Base-by-base conservation (phyloP, 2,329 filamentous ascomycete species). In the Ophiocordyceps unilateralis region DNA sequence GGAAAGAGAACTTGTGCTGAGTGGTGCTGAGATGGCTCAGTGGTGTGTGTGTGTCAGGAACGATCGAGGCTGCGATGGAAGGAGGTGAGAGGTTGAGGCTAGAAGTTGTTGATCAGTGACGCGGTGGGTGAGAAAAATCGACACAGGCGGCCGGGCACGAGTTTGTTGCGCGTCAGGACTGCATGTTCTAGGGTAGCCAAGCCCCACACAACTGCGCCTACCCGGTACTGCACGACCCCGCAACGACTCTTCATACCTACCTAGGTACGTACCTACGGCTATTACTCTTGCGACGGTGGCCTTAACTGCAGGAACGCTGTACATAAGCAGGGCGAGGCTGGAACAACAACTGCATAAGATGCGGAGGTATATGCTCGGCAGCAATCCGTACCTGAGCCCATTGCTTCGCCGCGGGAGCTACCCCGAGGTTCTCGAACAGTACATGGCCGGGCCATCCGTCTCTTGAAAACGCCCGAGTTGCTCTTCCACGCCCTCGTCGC, bases 231-330 rank as follows among this genome's bases (percentile, higher is more conserved):
- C 6, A 11, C 24, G 7, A 17, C 20, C 21, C 17, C 32, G 39
- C 39, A 39, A 28, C 14, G 34, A 12, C 32, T 34, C 17, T 12
- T 8, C 32, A 8, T 9, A 4, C 11, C 3, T 10, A 2, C 32
- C 15, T 4, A 3, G 8, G 14, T 15, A 17, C 3, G 14, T 34
- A 15, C 15, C 11, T 34, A 15, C 32, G 19, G 19, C 19, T 22
- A 41, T 46, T 51, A 55, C 45, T 56, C 45, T 56, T 58, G 58
- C 58, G 58, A 60, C 58, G 50, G 56, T 60, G 58, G 58, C 58
- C 58, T 60, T 48, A 43, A 46, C 23, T 20, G 15, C 40, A 21
- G 28, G 17, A 14, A 12, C 11, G 11, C 24, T 20, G 24, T 15
- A n/a, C n/a, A n/a, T n/a, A 36, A 36, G 32, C 32, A 36, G 17